Evolutionary conservation across 2,329 filamentous ascomycete species (phyloP).

Genomic region (Cordyceps fumosorosea): DNA sequence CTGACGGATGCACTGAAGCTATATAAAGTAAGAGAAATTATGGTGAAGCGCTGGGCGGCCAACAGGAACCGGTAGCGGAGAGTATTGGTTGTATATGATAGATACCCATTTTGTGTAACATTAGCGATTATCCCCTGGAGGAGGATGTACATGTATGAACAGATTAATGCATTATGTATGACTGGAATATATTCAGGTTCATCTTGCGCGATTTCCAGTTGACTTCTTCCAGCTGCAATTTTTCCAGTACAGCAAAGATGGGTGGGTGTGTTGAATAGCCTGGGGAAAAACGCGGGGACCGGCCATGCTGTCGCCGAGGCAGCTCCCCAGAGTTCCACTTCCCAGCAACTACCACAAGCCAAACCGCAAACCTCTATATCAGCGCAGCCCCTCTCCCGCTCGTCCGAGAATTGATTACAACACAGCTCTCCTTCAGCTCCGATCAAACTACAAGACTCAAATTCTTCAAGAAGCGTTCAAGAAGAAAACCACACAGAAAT

Average conservation of each 20-base stretch:
- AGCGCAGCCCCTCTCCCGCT: conserved; percentile 11
- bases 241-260: neutral
- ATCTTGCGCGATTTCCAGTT: neutral
- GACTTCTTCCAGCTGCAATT: neutral
- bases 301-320: conserved; percentile 6
- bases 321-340: conserved; percentile 8
- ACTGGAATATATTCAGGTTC: neutral
- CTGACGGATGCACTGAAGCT: conserved; percentile 57
- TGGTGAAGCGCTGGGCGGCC: conserved; percentile 75
- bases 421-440: neutral
- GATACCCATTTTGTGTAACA: conserved; percentile 11
- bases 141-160: neutral
- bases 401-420: neutral
- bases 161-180: neutral
- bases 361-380: conserved; percentile 1
- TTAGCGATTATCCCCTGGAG: neutral
- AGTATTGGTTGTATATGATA: conserved; percentile 9
- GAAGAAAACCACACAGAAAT: neutral
- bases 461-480: neutral
- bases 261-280: neutral
- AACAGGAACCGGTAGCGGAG: conserved; percentile 56
- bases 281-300: neutral
- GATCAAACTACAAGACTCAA: neutral
- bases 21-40: conserved; percentile 75
- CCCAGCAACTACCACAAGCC: conserved; percentile 2